phyloP scores from a whole-genome alignment of 2,329 filamentous ascomycete genomes.

The Fusarium pseudoanthophilum region DNA sequence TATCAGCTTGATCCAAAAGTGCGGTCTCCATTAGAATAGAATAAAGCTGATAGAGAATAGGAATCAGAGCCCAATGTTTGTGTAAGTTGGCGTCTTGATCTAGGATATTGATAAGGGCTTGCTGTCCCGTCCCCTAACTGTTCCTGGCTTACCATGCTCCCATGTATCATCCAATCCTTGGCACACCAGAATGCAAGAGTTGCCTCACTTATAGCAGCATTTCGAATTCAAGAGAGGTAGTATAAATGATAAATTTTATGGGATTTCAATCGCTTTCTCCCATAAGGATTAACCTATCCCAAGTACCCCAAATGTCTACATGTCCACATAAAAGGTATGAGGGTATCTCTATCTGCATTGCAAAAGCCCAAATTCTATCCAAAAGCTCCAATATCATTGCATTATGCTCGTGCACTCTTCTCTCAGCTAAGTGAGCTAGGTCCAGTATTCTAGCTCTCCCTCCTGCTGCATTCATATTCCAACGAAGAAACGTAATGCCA shows the following conservation, averaged over 20 bases:
- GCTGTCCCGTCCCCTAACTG: not conserved
- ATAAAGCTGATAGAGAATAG: not conserved
- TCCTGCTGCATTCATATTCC: slow-evolving; percentile 21
- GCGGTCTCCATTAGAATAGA: not conserved
- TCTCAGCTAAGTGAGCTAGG: slow-evolving; percentile 7
- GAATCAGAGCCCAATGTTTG: not conserved
- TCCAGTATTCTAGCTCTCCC: slow-evolving; percentile 13
- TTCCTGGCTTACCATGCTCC: not conserved
- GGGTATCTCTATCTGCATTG: slow-evolving; percentile 35
- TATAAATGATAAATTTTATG: slow-evolving; percentile 4
- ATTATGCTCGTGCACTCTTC: slow-evolving; percentile 22
- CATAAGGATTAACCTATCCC: slow-evolving; percentile 7
- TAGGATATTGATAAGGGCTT: not conserved
- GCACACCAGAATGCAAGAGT: not conserved
- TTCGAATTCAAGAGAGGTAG: not conserved
- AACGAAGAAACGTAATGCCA: slow-evolving; percentile 9
- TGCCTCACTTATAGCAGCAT: not conserved
- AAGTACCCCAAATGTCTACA: slow-evolving; percentile 23
- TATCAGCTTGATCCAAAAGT: not conserved
- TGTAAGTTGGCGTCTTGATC: not conserved
- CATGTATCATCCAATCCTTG: not conserved
- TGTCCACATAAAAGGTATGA: slow-evolving; percentile 30
- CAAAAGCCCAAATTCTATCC: slow-evolving; percentile 28
- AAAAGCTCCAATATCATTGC: slow-evolving; percentile 22
- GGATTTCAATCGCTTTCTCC: slow-evolving; percentile 7